Conservation (phyloP, 768 basidiomycete genomes). For the Boletus rubroflammeus region DNA sequence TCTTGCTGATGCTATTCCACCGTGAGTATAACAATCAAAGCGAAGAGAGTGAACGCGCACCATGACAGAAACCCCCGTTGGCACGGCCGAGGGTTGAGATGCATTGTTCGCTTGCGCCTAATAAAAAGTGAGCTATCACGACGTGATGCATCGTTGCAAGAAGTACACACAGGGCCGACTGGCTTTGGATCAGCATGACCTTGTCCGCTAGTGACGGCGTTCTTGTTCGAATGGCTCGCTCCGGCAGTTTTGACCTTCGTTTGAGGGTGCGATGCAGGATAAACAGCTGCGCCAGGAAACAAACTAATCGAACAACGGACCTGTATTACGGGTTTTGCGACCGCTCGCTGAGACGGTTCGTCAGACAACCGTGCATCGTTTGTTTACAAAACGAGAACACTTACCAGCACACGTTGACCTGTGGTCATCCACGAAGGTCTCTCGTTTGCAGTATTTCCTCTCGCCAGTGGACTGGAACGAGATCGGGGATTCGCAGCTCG, state of each 20-base stretch:
- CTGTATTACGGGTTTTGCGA: no score
- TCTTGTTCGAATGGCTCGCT: not conserved
- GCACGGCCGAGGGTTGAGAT: not conserved
- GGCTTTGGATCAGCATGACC: not conserved
- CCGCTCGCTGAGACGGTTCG: no score
- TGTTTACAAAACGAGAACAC: no score
- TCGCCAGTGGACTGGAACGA: no score
- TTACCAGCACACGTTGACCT: no score
- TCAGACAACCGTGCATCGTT: no score
- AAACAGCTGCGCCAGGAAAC: not conserved
- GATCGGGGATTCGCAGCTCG: no score
- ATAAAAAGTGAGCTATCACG: no score
- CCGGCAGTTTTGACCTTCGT: not conserved
- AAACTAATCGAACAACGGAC: no score
- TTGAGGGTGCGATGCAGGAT: not conserved
- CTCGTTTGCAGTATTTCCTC: not conserved
- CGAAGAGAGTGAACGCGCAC: no score
- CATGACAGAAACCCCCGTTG: no score
- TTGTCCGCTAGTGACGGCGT: not conserved
- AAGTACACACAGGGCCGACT: not conserved
- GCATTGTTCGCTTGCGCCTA: not conserved
- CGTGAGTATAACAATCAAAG: not conserved
- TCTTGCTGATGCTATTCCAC: not conserved
- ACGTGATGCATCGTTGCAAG: fast-evolving
- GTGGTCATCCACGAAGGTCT: no score